These are phyloP conservation scores for Epichloe festucae DNA, from an alignment of 2,329 filamentous ascomycete species.

Conservation along the genomic window DNA sequence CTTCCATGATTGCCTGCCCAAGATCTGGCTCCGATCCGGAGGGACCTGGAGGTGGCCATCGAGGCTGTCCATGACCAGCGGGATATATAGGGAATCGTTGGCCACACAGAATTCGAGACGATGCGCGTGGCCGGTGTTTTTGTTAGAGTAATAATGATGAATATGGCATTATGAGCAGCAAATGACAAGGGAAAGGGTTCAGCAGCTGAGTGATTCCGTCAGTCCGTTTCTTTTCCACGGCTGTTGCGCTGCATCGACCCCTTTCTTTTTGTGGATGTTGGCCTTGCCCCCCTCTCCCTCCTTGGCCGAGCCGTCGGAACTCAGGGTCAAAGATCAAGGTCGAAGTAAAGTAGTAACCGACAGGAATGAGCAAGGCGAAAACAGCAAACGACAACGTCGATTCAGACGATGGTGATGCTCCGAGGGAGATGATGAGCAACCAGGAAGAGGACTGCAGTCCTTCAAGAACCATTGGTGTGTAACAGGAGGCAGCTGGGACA, in stretches of 20 bases:
- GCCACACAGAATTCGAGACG: background rate
- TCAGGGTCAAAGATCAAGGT: background rate
- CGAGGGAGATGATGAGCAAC: background rate
- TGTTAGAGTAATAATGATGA: background rate
- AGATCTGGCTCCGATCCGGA: conserved; percentile 36
- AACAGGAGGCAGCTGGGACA: background rate
- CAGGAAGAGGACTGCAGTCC: background rate
- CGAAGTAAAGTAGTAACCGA: background rate
- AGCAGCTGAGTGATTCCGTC: background rate
- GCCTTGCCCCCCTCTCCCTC: too few relatives aligned
- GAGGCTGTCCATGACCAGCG: conserved; percentile 23
- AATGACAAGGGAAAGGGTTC: background rate
- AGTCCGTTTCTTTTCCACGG: background rate
- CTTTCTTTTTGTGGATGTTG: background rate
- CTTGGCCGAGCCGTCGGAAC: too few relatives aligned
- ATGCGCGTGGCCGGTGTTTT: background rate
- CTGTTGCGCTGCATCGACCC: background rate
- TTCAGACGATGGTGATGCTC: background rate
- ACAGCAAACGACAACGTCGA: background rate
- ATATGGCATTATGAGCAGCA: background rate
- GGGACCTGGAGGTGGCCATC: conserved; percentile 37
- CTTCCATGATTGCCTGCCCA: conserved; percentile 40
- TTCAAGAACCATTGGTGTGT: background rate
- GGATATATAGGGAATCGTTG: conserved; percentile 1
- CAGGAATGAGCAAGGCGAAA: background rate